phyloP scores from a whole-genome alignment of 345 rosid species.

The Rhodamnia rubescens region DNA sequence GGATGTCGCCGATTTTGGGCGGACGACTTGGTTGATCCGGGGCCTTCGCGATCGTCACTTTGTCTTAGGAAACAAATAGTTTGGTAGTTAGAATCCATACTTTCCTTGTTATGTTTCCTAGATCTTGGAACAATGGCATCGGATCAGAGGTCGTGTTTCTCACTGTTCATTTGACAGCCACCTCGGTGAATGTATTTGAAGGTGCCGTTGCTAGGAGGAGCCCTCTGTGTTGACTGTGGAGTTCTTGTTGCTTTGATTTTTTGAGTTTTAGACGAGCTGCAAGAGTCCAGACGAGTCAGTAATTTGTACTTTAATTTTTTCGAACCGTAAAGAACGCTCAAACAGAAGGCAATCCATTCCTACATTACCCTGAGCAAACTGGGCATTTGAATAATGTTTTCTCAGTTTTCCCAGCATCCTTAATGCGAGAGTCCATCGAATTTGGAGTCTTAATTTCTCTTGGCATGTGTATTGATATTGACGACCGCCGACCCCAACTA shows the following conservation, averaged over 20 bases:
- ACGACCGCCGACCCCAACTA: too few species aligned
- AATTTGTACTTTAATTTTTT: background rate
- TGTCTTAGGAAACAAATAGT: background rate
- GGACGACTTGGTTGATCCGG: background rate
- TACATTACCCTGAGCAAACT: background rate
- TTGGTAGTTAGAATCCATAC: background rate
- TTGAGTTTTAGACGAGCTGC: background rate
- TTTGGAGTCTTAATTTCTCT: background rate
- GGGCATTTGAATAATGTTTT: background rate
- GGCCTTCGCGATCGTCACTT: background rate
- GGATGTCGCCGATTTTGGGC: background rate
- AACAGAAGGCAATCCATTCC: background rate
- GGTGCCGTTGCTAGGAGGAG: background rate
- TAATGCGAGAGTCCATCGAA: background rate
- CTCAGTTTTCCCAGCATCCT: background rate
- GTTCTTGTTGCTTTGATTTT: background rate
- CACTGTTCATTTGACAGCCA: background rate
- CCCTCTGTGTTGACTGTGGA: background rate
- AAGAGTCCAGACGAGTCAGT: background rate
- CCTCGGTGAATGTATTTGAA: background rate
- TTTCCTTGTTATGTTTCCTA: too few species aligned
- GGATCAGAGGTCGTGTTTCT: background rate
- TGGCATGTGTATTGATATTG: background rate
- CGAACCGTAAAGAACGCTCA: background rate
- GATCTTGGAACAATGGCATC: background rate